Conservation (phyloP, 495 filamentous ascomycete genomes). For the Astrothelium subdiscretum region DNA sequence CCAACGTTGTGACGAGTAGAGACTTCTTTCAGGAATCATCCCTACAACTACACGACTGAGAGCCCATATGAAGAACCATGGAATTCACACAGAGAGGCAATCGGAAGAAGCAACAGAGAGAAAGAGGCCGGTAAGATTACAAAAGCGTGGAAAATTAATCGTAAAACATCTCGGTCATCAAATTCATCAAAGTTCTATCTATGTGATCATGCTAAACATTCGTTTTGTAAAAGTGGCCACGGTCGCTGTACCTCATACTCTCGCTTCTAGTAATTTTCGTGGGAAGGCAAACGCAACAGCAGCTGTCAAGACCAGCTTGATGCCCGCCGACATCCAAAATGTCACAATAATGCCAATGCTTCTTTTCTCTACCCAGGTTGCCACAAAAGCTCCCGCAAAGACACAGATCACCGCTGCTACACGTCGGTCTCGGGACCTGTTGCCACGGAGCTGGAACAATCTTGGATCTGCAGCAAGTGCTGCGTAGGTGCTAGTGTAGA, state of each 20-base stretch:
- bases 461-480: slow-evolving; percentile 2
- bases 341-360: neutral
- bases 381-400: neutral
- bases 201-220: neutral
- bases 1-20: too few species aligned
- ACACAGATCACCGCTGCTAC: neutral
- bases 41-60: too few species aligned
- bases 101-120: neutral
- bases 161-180: neutral
- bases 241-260: neutral
- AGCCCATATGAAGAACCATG: neutral
- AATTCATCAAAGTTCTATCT: neutral
- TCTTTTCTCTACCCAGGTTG: slow-evolving; percentile 1
- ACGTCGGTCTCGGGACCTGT: neutral
- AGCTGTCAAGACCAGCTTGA: neutral
- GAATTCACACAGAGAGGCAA: neutral
- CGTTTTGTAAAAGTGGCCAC: neutral
- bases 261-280: neutral
- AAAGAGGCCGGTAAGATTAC: neutral
- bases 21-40: too few species aligned
- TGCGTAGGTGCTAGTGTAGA: slow-evolving; percentile 39
- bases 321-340: slow-evolving; percentile 1
- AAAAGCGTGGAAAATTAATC: neutral
- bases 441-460: neutral
- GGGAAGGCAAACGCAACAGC: neutral